These are phyloP conservation scores for Decorospora gaudefroyi DNA, from an alignment of 2,329 filamentous ascomycete species.

Conservation along the genomic window DNA sequence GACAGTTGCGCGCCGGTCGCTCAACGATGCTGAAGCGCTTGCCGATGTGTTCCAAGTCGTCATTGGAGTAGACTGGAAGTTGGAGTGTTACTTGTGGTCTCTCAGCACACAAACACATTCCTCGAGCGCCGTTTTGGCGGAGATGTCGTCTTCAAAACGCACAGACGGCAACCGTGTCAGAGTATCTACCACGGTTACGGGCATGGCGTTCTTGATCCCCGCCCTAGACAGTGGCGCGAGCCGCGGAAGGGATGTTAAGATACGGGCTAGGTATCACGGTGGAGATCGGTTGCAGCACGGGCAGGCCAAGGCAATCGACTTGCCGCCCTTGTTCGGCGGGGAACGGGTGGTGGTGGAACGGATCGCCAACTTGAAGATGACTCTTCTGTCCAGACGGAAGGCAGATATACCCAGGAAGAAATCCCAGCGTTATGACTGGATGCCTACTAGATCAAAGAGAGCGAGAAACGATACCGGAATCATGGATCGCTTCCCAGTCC, in stretches of 20 bases:
- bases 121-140: no score
- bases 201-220: slow-evolving; percentile 43
- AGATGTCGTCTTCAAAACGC: slow-evolving; percentile 2
- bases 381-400: slow-evolving; percentile 23
- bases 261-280: slow-evolving; percentile 39
- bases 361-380: slow-evolving; percentile 34
- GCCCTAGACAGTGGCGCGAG: slow-evolving; percentile 39
- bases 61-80: no score
- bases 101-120: no score
- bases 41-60: neutral
- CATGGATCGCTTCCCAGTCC: slow-evolving; percentile 24
- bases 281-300: slow-evolving; percentile 44
- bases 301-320: slow-evolving; percentile 29
- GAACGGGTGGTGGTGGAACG: slow-evolving; percentile 45
- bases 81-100: no score
- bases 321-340: slow-evolving; percentile 37
- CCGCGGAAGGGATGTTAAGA: slow-evolving; percentile 46
- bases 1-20: slow-evolving; percentile 1
- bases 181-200: slow-evolving; percentile 18
- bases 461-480: slow-evolving; percentile 29
- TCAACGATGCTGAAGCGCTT: slow-evolving; percentile 7
- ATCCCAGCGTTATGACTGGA: slow-evolving; percentile 21
- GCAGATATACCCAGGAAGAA: slow-evolving; percentile 12
- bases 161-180: slow-evolving; percentile 10
- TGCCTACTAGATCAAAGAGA: slow-evolving; percentile 25